Evolutionary conservation across 116 monocot species (phyloP), one percentile per base, ranked within the genome.

Genomic region (Dioscorea cayenensis): DNA sequence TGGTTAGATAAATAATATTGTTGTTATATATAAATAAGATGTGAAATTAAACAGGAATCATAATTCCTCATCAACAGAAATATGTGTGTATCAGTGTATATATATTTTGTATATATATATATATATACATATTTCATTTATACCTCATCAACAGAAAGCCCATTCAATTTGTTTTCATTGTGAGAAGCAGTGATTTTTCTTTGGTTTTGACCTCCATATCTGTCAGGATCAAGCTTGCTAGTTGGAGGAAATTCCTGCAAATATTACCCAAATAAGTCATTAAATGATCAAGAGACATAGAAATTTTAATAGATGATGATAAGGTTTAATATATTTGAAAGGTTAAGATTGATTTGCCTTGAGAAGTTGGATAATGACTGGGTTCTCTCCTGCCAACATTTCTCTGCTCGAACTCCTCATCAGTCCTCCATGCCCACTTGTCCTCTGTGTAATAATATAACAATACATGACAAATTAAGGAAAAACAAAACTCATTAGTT

Each of bases 371-470:
- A 91, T 86, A 19, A 82, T 60, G 16, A 84, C 71, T 0, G 88
- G 95, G 67, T 95, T 91, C 28, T 88, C 82, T 5, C 89, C 91
- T 23, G 95, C 91, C 21, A 95, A 75, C 86, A 83, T 95, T 73
- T 91, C 95, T 18, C 91, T 63, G 0, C 70, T n/a, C 82, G 29
- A 95, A 95, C 60, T 95, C 89, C 36, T 86, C 88, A 18, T 95
- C 94, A 0, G 87, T 84, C 73, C 73, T 84, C 94, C 90, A 94
- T 1, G 85, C 87, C 22, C 20, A 64, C 69, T 82, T 85, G 52
- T 83, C 77, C 36, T 70, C 94, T 90, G 81, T 4, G 32, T n/a
- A n/a, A n/a, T n/a, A n/a, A n/a, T n/a, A n/a, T n/a, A n/a, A n/a
- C n/a, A n/a, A n/a, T n/a, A n/a, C n/a, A n/a, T n/a, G n/a, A n/a